These are phyloP conservation scores for Penicillium thymicola DNA, from an alignment of 2,329 filamentous ascomycete genomes.

Conservation along the genomic window DNA sequence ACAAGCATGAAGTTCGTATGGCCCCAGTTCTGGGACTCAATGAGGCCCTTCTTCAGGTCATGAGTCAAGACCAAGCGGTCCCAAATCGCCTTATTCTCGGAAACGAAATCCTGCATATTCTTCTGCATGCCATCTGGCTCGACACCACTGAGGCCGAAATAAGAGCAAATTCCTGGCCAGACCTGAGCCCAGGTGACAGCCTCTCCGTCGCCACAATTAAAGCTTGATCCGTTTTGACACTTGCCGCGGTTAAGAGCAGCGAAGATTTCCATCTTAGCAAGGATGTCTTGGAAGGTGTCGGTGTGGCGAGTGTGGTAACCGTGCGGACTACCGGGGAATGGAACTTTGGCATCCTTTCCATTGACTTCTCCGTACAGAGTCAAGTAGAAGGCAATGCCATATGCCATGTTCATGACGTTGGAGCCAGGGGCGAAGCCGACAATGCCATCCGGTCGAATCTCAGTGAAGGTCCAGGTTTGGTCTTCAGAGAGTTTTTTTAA, in stretches of 20 bases:
- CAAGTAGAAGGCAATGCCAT: constrained; percentile 24
- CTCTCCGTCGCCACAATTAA: constrained; percentile 26
- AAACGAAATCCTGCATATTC: constrained; percentile 9
- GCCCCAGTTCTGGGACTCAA: constrained; percentile 21
- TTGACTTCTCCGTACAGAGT: constrained; percentile 20
- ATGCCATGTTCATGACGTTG: constrained; percentile 25
- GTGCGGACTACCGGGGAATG: constrained; percentile 21
- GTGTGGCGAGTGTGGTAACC: constrained; percentile 20
- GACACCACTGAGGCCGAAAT: constrained; percentile 27
- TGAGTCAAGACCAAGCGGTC: constrained; percentile 11
- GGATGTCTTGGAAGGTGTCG: constrained; percentile 29
- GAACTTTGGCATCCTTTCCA: constrained; percentile 12
- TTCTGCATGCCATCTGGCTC: constrained; percentile 11
- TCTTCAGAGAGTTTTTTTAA: constrained; percentile 17
- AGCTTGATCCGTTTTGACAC: constrained; percentile 15
- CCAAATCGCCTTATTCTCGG: constrained; percentile 13
- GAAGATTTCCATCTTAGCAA: constrained; percentile 24
- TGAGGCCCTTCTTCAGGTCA: constrained; percentile 12
- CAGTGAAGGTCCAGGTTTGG: constrained; percentile 30
- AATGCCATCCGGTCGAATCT: constrained; percentile 30
- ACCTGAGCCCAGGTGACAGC: constrained; percentile 21
- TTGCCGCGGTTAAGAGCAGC: constrained; percentile 24
- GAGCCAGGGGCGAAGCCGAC: constrained; percentile 24
- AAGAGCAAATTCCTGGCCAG: constrained; percentile 26
- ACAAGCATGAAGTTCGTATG: constrained; percentile 18